Evolutionary conservation across 192 early-diverging fungal genomes (phyloP), one percentile per base, ranked within the genome.

Genomic region (Cetraspora pellucida): DNA sequence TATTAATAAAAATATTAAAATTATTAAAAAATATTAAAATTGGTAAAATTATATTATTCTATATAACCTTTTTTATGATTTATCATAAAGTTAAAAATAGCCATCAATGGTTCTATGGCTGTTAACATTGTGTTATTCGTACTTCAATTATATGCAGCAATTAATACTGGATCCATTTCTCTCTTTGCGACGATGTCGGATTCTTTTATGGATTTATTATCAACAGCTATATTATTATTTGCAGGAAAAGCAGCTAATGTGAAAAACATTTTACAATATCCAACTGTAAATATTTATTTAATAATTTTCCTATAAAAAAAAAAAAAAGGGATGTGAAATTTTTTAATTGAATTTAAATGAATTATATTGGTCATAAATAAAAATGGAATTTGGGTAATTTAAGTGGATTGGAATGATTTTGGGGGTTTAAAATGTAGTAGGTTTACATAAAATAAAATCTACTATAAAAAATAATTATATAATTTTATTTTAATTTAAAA

Each of bases 151-250:
- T 88, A 89, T 72, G 93, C 92, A 4, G 92, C 93, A n/a, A 84
- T 92, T 31, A 87, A 87, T 0, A 91, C 93, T 10, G 87, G 87
- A 23, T 93, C 93, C 3, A 79, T 94, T 50, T 89, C 92, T 25
- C 80, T 94, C 45, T 93, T 94, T 78, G 92, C 92, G 2, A 92
- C 91, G 0, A 93, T 92, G 92, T 87, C 90, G 43, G 93, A 93
- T 80, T 87, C 93, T 9, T 90, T 90, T 68, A 94, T 94, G 93
- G 93, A 94, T 77, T 80, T 93, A 47, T 78, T 94, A 60, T 91
- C 89, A 27, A 89, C 87, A 0, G 82, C 86, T 13, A 91, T 91
- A 58, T 77, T 92, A 28, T 81, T 91, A 59, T 87, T 87, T 70
- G 86, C 93, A 2, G 86, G 85, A 3, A 81, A 82, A 65, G 89